Evolutionary conservation across 139 green algal species (phyloP).

Genomic region (Chlamydomonas applanata): DNA sequence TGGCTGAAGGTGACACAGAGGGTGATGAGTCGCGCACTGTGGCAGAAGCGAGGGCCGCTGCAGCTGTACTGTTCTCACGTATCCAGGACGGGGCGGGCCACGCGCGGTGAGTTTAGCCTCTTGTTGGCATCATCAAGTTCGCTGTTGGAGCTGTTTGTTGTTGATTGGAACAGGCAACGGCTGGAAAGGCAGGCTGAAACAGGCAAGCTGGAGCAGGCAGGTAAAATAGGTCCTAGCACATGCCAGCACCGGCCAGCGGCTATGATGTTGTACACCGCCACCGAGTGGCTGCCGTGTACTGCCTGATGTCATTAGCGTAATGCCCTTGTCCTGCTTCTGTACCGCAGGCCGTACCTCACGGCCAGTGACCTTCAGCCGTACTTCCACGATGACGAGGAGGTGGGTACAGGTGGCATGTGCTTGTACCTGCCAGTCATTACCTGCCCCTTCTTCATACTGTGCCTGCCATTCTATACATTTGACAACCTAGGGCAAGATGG

Average conservation of each 20-base stretch:
- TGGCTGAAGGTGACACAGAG: not conserved
- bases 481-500: not conserved
- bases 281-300: slow-evolving; percentile 39
- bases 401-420: not conserved
- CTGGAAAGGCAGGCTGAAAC: too few relatives aligned
- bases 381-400: slow-evolving; percentile 41
- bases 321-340: slow-evolving; percentile 31
- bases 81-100: too few relatives aligned
- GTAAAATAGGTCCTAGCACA: too few relatives aligned
- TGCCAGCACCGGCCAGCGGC: too few relatives aligned
- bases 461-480: not conserved
- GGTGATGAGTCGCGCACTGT: too few relatives aligned
- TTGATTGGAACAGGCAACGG: too few relatives aligned
- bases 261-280: not conserved
- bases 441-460: too few relatives aligned
- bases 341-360: slow-evolving; percentile 33
- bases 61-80: too few relatives aligned
- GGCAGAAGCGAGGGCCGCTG: too few relatives aligned
- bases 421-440: too few relatives aligned
- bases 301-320: slow-evolving; percentile 70
- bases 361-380: slow-evolving; percentile 59
- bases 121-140: not conserved
- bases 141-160: not conserved
- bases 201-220: too few relatives aligned
- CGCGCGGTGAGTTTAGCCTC: not conserved